These are phyloP conservation scores for Rhizopus arrhizus DNA, from an alignment of 371 early-diverging fungal species.

Conservation along the genomic window DNA sequence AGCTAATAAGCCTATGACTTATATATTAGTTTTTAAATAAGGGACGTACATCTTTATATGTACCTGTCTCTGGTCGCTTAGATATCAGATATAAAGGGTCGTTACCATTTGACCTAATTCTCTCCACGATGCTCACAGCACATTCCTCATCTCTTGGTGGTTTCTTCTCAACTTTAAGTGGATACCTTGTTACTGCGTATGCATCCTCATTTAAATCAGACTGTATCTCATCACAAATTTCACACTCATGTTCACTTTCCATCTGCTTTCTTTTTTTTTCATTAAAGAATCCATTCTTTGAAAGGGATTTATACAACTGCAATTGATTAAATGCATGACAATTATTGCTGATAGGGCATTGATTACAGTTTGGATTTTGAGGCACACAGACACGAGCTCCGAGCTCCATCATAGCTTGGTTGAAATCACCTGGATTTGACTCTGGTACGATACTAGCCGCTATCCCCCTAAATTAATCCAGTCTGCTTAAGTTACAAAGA, in stretches of 20 bases:
- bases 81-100: slow-evolving; percentile 54
- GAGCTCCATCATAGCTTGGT: slow-evolving; percentile 86
- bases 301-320: slow-evolving; percentile 10
- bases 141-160: slow-evolving; percentile 70
- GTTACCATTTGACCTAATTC: slow-evolving; percentile 9
- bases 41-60: not conserved
- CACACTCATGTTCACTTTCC: slow-evolving; percentile 31
- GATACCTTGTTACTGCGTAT: slow-evolving; percentile 59
- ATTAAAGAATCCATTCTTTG: slow-evolving; percentile 30
- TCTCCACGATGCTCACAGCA: slow-evolving; percentile 63
- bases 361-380: slow-evolving; percentile 64
- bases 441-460: slow-evolving; percentile 61
- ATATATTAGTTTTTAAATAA: not conserved
- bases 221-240: slow-evolving; percentile 34
- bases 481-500: not conserved
- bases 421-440: slow-evolving; percentile 75
- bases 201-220: slow-evolving; percentile 31
- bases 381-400: slow-evolving; percentile 84
- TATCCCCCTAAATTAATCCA: slow-evolving; percentile 46
- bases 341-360: slow-evolving; percentile 65
- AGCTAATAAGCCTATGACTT: slow-evolving; percentile 64
- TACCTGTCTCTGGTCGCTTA: slow-evolving; percentile 59
- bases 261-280: slow-evolving; percentile 29
- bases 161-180: slow-evolving; percentile 64
- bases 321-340: slow-evolving; percentile 66